Conservation (phyloP, 1,139 yeast species). For the Pichia norvegensis region DNA sequence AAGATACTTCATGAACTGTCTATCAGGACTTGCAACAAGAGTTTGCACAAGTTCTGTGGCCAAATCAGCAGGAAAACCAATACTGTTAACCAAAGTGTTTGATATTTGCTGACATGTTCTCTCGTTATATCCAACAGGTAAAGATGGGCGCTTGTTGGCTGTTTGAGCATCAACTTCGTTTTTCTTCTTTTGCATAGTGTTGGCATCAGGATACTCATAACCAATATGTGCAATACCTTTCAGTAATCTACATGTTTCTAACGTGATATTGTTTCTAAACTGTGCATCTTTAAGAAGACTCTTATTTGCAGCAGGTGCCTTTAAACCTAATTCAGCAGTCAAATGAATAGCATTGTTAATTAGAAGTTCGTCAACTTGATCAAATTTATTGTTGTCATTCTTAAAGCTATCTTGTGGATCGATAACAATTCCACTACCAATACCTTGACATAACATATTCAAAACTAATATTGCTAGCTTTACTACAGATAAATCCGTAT, state of each 20-base stretch:
- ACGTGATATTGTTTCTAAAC: constrained; percentile 57
- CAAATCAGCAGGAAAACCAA: constrained; percentile 50
- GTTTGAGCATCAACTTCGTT: constrained; percentile 28
- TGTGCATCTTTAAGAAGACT: constrained; percentile 74
- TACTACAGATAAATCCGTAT: constrained; percentile 37
- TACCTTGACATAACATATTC: constrained; percentile 53
- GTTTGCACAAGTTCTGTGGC: constrained; percentile 51
- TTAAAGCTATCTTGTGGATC: constrained; percentile 41
- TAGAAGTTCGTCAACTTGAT: constrained; percentile 49
- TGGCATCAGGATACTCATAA: constrained; percentile 26
- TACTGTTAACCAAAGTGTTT: constrained; percentile 37
- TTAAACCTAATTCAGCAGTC: constrained; percentile 73
- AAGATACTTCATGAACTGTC: constrained; percentile 60
- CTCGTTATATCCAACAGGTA: constrained; percentile 20
- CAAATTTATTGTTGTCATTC: constrained; percentile 30
- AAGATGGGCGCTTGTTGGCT: background rate
- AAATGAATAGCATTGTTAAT: constrained; percentile 62
- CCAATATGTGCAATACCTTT: constrained; percentile 45
- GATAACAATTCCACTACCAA: constrained; percentile 62
- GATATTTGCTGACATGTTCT: constrained; percentile 24
- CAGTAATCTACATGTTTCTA: constrained; percentile 64
- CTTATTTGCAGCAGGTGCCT: constrained; percentile 33
- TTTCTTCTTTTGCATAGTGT: constrained; percentile 17
- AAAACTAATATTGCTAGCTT: constrained; percentile 67
- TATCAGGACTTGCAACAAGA: constrained; percentile 45